Evolutionary conservation across 2,329 filamentous ascomycete species (phyloP), one percentile per base, ranked within the genome.

Genomic region (Talaromyces marneffei): DNA sequence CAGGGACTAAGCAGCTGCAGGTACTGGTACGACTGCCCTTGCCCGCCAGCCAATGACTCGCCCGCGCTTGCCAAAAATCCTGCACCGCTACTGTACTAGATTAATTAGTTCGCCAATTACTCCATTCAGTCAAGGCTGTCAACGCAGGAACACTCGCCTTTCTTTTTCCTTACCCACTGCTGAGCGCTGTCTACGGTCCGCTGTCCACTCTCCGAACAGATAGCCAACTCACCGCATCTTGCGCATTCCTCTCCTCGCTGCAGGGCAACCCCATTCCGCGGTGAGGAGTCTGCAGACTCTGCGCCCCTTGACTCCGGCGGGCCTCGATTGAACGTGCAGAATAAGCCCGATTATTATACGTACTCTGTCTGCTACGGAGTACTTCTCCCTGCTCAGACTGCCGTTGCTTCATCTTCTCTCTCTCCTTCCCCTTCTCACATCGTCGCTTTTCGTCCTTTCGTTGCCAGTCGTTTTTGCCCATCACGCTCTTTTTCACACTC

Each of bases 391-490:
- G 37, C 25, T 52, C 58, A 20, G 48, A 50, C 48, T 60, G 52
- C 52, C 33, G 52, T 35, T 25, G 52, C 52, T 55, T 39, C 52
- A 55, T 55, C 33, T 61, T 57, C 50, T 29, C 7, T 44, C 57
- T 50, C 42, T 20, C 54, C 52, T 27, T 59, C 52, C 29, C 33
- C 31, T 42, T 56, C 42, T 44, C 42, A 27, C 44, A 40, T 50
- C 48, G 40, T 61, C 48, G 46, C 60, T 63, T 46, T 54, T 39
- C 57, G 42, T 61, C 29, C 31, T 61, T 57, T 58, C 46, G 46
- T 58, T 57, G 58, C 62, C 59, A 63, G 62, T 63, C 64, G 55
- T 65, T 64, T 61, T 60, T 56, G 53, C 37, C 39, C 46, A 35
- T 44, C 40, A 54, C 60, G 39, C 42, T 63, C 53, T 39, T 63